Percentiles rank a stretch among this genome's conserved stretches.
These are phyloP conservation scores for Cystobasidium ongulense DNA, from an alignment of 768 basidiomycete genomes.

Conservation along the genomic window DNA sequence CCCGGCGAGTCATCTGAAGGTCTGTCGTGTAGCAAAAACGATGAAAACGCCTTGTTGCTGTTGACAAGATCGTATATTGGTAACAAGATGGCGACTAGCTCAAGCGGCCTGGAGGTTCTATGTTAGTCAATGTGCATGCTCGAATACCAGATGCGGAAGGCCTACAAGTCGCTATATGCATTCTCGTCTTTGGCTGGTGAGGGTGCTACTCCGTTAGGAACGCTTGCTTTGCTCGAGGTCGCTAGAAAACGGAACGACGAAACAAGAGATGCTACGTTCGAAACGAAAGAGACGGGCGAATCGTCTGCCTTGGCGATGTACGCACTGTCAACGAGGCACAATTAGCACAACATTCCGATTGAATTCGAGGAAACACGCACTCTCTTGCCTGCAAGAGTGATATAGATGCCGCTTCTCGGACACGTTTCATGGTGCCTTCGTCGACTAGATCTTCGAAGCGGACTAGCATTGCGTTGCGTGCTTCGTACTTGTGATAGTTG, in stretches of 20 bases:
- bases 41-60: conserved; percentile 38
- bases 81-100: conserved; percentile 30
- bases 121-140: background rate
- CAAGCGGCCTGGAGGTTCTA: conserved; percentile 29
- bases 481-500: conserved; percentile 37
- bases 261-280: conserved; percentile 35
- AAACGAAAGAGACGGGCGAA: conserved; percentile 32
- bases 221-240: background rate
- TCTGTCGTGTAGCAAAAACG: conserved; percentile 17
- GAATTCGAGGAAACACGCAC: background rate
- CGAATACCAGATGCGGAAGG: background rate
- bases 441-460: conserved; percentile 42
- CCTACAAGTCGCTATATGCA: background rate
- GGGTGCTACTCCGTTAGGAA: background rate
- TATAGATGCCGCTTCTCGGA: background rate
- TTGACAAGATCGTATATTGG: conserved; percentile 39
- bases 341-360: background rate
- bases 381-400: conserved; percentile 8
- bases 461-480: conserved; percentile 36
- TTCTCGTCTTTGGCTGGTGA: background rate
- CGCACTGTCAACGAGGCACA: background rate
- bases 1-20: background rate
- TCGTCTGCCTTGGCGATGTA: conserved; percentile 37
- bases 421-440: conserved; percentile 36
- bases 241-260: conserved; percentile 25